Base-by-base conservation (phyloP, 805 yeast species). In the Sungouiella blattae region DNA sequence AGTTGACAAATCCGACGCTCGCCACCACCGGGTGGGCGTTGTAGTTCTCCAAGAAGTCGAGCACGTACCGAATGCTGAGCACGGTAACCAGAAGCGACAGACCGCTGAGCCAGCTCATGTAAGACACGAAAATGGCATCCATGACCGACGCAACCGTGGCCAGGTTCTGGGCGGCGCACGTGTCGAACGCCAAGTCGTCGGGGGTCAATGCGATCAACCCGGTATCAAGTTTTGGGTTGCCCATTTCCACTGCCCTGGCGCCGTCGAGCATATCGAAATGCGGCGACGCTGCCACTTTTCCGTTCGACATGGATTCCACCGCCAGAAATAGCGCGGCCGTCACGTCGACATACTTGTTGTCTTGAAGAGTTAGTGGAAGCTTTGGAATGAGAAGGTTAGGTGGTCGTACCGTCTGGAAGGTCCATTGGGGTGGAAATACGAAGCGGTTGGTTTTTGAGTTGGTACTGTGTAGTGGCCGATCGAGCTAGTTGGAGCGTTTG, bases 201-300 rank as follows among this genome's bases (percentile, higher is more conserved):
- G 49, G 44, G 0, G 67, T 44, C 37, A 77, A 56, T 18, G 58
- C 50, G n/a, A 85, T 69, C 35, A 84, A 49, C 2, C 91, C 87
- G 0, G 96, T 78, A 55, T 91, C 98, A 48, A 91, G 67, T 43
- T 75, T 77, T 8, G 69, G 65, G 53, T 87, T 87, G 37, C 78
- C 69, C 11, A 82, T 72, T 56, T 89, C 98, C 41, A 87, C 63
- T 0, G 98, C 95, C 46, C 89, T 80, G 1, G 96, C 85, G 0
- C 96, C 94, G 47, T 87, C 87, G 42, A 83, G 67, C 30, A 91
- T 67, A 36, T 78, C 75, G 60, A 87, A 87, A 18, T 61, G 60
- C 0, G 77, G 71, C 7, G 75, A 69, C 47, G 78, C 78, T 4
- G 76, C 75, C 13, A 91, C 78, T 31, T 72, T 67, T 21, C 80